Conservation (phyloP, 2,329 filamentous ascomycete species). For the Alternaria consortialis region DNA sequence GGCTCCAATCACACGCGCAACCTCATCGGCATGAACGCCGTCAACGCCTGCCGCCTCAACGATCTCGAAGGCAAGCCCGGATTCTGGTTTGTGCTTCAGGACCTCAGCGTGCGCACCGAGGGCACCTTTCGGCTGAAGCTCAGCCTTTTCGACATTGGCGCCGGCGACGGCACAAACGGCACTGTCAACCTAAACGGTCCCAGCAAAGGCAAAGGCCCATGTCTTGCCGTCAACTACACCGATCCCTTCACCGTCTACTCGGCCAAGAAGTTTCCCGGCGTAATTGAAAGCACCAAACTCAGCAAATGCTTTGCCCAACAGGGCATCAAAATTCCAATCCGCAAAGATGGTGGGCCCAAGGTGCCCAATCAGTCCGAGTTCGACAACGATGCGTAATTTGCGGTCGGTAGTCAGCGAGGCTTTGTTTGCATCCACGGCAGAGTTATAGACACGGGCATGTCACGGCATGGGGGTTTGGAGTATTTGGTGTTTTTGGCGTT, state of each 20-base stretch:
- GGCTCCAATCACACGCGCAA: slow-evolving; percentile 84
- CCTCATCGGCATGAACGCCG: slow-evolving; percentile 88
- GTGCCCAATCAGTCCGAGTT: slow-evolving; percentile 57
- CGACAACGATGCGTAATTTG: slow-evolving; percentile 49
- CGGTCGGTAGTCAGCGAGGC: background rate
- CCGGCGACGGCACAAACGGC: slow-evolving; percentile 55
- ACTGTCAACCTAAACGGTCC: slow-evolving; percentile 59
- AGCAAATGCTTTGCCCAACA: slow-evolving; percentile 94
- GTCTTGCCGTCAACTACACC: slow-evolving; percentile 86
- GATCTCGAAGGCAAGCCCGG: slow-evolving; percentile 83
- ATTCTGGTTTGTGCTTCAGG: slow-evolving; percentile 96
- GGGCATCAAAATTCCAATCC: slow-evolving; percentile 95
- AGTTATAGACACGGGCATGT: background rate
- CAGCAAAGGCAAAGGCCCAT: slow-evolving; percentile 79
- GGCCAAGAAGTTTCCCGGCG: slow-evolving; percentile 97
- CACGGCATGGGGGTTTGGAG: background rate
- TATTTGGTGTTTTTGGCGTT: background rate
- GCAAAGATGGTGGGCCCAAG: slow-evolving; percentile 79
- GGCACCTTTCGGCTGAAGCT: slow-evolving; percentile 82
- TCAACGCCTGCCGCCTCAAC: slow-evolving; percentile 84
- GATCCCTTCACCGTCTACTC: slow-evolving; percentile 93
- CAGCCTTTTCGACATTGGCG: slow-evolving; percentile 86
- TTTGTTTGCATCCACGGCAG: background rate
- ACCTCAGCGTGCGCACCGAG: slow-evolving; percentile 92
- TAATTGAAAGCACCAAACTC: slow-evolving; percentile 89